phyloP scores from a whole-genome alignment of 2,329 filamentous ascomycete genomes.

The Monilinia polystroma region DNA sequence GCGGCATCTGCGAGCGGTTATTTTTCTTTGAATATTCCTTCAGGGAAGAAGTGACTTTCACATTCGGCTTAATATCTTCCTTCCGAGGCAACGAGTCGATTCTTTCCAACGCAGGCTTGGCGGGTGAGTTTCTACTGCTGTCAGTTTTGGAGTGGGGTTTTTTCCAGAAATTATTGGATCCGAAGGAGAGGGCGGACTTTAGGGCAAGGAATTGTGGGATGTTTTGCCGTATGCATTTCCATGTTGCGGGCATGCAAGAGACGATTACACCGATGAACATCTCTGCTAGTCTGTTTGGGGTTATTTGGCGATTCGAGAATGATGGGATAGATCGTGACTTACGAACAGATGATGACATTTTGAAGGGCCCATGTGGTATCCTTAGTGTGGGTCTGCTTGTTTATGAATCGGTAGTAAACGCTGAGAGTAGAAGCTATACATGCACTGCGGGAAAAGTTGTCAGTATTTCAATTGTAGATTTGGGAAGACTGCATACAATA shows the following conservation, averaged over 20 bases:
- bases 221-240: not conserved
- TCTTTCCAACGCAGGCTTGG: not conserved
- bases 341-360: not conserved
- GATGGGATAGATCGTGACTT: not conserved
- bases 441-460: not conserved
- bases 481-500: not conserved
- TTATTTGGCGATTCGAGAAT: not conserved
- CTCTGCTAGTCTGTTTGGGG: not conserved
- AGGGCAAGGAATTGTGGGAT: not conserved
- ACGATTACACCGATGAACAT: not conserved
- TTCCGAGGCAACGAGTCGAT: not conserved
- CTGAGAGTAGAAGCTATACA: not conserved
- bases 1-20: not conserved
- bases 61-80: not conserved
- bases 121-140: not conserved
- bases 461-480: not conserved
- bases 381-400: not conserved
- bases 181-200: not conserved
- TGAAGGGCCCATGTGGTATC: not conserved
- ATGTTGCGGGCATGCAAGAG: slow-evolving; percentile 4
- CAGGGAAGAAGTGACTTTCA: not conserved
- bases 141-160: too few relatives aligned
- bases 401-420: not conserved
- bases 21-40: not conserved
- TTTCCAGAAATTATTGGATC: not conserved